Percentiles rank a stretch among this genome's conserved stretches.
Evolutionary conservation across 2,329 filamentous ascomycete species (phyloP).

Genomic region (Diaporthe australafricana): DNA sequence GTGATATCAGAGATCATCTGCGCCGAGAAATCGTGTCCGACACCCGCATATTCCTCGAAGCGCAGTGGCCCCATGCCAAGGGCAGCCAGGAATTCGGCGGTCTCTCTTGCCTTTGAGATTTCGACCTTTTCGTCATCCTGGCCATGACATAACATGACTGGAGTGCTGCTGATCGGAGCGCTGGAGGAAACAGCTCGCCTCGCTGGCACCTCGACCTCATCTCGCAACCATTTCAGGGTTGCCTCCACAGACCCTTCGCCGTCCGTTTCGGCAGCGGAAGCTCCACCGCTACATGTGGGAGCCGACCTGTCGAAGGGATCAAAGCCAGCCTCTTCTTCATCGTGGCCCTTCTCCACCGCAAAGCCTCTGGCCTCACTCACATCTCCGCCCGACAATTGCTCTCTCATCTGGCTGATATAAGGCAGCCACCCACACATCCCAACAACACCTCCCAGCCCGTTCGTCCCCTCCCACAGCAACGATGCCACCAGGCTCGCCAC

Average conservation of each 20-base stretch:
- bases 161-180: conserved; percentile 42
- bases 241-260: neutral
- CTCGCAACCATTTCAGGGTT: conserved; percentile 39
- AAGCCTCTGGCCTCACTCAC: conserved; percentile 22
- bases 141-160: conserved; percentile 61
- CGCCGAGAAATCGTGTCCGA: conserved; percentile 59
- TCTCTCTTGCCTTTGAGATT: conserved; percentile 48
- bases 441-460: conserved; percentile 50
- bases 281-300: conserved; percentile 30
- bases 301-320: conserved; percentile 30
- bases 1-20: conserved; percentile 54
- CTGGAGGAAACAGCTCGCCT: neutral
- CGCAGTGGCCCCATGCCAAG: conserved; percentile 48
- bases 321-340: conserved; percentile 35
- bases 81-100: conserved; percentile 47
- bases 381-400: conserved; percentile 24
- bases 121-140: conserved; percentile 55
- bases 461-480: conserved; percentile 56
- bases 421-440: conserved; percentile 61
- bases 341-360: neutral
- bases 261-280: neutral
- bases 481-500: conserved; percentile 56
- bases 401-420: conserved; percentile 47
- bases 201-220: conserved; percentile 39
- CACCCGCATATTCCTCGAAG: conserved; percentile 52